Base-by-base conservation (phyloP, 1,284 basidiomycete genomes). In the Tetrapyrgos nigripes region DNA sequence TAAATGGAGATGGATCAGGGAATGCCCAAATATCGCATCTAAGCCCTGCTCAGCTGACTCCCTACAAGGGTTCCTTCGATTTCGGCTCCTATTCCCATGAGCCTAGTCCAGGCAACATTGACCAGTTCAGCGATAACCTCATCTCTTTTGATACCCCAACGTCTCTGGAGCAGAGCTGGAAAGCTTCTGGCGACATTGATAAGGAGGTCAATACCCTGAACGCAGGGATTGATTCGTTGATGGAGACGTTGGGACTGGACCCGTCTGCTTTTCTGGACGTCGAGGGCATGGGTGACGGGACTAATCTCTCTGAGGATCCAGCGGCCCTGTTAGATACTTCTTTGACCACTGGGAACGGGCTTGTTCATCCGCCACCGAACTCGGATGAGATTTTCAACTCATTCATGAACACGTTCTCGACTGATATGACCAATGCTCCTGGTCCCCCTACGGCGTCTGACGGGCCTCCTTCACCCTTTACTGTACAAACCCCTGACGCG, bases 171-270 rank as follows among this genome's bases (percentile, higher is more conserved):
- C 83, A 83, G 62, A 77, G 83, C 2, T 91, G 90, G 76, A 81
- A 80, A 47, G 81, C 82, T 50, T 79, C 91, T 0, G 69, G 83
- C 26, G 88, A 87, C 58, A 89, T 94, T 49, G 85, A 88, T 54
- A 79, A 80, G 47, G 90, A 93, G 58, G 89, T 94, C 27, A 86
- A 90, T 61, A 82, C 84, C 45, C 75, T 95, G 54, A 87, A 92
- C 65, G 80, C 78, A 35, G 88, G 84, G 62, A 89, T 96, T 62
- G 85, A 93, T 60, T 83, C 84, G 11, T 79, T 95, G 37, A 89
- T 94, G 47, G 81, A 88, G 66, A 83, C 82, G 54, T 81, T 92
- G 57, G 91, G 91, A 1, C 75, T 93, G 37, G 88, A 89, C 62
- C 79, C 85, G 2, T 40, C 17, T 5, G 57, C 60, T 3, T 55